These are phyloP conservation scores for Wickerhamomyces chambardii DNA, from an alignment of 805 yeast species.

Conservation along the genomic window DNA sequence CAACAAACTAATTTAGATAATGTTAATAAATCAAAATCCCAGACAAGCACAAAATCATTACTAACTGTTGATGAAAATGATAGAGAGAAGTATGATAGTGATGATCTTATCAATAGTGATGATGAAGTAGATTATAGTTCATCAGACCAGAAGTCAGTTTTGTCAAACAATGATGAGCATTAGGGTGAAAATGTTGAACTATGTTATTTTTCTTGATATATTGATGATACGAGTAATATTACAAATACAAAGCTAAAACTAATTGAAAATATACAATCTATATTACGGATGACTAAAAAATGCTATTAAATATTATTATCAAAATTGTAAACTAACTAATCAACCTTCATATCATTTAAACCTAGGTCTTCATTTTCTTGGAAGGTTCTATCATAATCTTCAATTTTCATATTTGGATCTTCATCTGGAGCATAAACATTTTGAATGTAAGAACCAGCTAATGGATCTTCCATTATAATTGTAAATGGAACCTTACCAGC, in stretches of 20 bases:
- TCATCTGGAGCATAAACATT: constrained; percentile 98
- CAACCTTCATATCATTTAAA: constrained; percentile 36
- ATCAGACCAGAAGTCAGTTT: background rate
- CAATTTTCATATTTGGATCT: constrained; percentile 92
- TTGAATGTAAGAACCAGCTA: constrained; percentile 92
- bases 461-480: constrained; percentile 84
- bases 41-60: no score
- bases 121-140: background rate
- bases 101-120: no score
- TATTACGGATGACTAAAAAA: no score
- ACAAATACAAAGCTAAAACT: no score
- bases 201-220: no score
- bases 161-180: background rate
- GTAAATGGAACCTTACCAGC: constrained; percentile 81
- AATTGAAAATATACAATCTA: no score
- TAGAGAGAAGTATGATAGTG: background rate
- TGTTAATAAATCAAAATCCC: no score
- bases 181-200: no score
- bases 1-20: background rate
- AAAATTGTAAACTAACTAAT: constrained; percentile 1
- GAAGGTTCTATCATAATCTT: constrained; percentile 81
- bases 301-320: no score
- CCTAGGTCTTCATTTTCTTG: constrained; percentile 93
- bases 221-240: no score
- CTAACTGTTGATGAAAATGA: no score